These are phyloP conservation scores for Kregervanrija delftensis DNA, from an alignment of 805 yeast species.

Conservation along the genomic window DNA sequence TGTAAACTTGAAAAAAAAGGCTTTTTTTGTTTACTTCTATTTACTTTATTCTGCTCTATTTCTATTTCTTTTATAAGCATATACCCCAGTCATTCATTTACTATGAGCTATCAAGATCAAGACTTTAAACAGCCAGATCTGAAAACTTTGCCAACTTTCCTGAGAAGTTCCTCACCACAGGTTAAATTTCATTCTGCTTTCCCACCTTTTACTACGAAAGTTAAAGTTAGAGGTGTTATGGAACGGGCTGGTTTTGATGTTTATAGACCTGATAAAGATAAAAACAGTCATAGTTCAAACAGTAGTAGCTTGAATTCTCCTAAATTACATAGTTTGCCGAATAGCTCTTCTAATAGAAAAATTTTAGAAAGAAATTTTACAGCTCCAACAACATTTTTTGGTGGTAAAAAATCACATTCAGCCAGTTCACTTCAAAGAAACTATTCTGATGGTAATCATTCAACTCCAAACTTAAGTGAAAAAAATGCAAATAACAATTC, in stretches of 20 bases:
- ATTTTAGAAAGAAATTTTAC: slow-evolving; percentile 15
- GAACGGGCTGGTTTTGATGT: slow-evolving; percentile 81
- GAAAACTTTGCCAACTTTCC: slow-evolving; percentile 25
- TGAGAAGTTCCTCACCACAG: slow-evolving; percentile 26
- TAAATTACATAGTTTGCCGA: not conserved
- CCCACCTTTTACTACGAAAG: slow-evolving; percentile 62
- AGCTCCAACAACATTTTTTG: slow-evolving; percentile 12
- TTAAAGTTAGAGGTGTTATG: slow-evolving; percentile 60
- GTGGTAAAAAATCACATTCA: slow-evolving; percentile 7
- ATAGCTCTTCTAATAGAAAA: slow-evolving; percentile 11
- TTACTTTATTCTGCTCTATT: not conserved
- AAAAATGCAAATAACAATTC: too few species aligned
- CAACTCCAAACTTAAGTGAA: slow-evolving; percentile 7
- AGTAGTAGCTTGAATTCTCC: too few species aligned
- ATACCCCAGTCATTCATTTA: slow-evolving; percentile 1
- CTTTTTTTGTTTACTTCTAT: not conserved
- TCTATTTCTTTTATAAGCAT: slow-evolving; percentile 7
- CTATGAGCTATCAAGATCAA: not conserved
- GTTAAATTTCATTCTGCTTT: slow-evolving; percentile 47
- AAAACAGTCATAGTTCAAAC: not conserved
- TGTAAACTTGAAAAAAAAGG: not conserved
- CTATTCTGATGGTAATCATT: slow-evolving; percentile 8
- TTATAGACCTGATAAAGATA: slow-evolving; percentile 25
- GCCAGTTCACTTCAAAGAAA: slow-evolving; percentile 8
- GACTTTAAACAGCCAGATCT: slow-evolving; percentile 8